A percentile compares a stretch with the other conserved stretches of the same genome.
Evolutionary conservation across 305 asterid genomes (phyloP).

Genomic region (Ajuga reptans): DNA sequence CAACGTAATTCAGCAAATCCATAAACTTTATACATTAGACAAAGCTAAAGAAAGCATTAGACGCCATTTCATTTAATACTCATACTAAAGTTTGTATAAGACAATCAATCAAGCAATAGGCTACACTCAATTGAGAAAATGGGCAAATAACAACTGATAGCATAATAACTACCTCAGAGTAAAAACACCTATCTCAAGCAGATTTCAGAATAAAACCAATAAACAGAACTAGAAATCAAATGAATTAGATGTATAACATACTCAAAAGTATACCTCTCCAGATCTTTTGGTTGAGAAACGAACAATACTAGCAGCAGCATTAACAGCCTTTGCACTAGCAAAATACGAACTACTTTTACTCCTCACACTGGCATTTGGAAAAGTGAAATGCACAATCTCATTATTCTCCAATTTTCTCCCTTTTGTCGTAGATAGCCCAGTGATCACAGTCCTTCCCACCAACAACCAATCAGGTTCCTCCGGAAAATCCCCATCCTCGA

Average conservation of each 20-base stretch:
- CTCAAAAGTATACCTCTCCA: conserved; percentile 46
- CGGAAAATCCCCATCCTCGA: conserved; percentile 68
- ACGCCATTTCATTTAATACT: neutral
- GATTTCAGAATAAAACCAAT: neutral
- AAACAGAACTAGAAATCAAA: neutral
- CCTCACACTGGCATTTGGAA: conserved; percentile 31
- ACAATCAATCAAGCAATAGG: neutral
- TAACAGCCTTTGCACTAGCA: conserved; percentile 31
- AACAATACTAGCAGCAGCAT: conserved; percentile 49
- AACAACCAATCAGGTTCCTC: conserved; percentile 70
- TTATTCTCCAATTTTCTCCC: conserved; percentile 71
- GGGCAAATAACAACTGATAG: neutral
- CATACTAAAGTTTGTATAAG: neutral
- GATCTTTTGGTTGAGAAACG: conserved; percentile 67
- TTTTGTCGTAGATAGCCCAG: conserved; percentile 65
- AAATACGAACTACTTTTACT: conserved; percentile 20
- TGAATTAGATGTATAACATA: neutral
- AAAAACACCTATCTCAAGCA: neutral
- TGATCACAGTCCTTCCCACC: conserved; percentile 62
- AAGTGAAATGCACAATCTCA: conserved; percentile 70
- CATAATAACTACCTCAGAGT: neutral
- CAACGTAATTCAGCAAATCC: neutral
- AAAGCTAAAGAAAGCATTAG: neutral
- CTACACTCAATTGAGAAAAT: neutral
- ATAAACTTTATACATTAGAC: neutral